phyloP scores from a whole-genome alignment of 139 green algal species.

The Ostreobium quekettii region DNA sequence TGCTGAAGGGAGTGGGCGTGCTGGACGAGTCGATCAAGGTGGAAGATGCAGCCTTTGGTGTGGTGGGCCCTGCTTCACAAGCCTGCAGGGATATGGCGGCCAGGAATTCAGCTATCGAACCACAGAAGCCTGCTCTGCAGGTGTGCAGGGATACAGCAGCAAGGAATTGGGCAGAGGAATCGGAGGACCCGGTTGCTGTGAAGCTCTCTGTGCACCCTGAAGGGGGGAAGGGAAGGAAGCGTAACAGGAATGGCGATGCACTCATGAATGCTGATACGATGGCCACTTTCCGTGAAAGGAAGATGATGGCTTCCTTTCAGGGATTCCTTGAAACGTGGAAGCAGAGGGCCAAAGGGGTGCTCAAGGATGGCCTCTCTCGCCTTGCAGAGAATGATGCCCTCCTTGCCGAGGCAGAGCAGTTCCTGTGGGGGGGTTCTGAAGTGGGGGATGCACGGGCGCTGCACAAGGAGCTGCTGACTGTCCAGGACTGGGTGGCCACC shows the following conservation, averaged over 20 bases:
- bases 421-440: conserved; percentile 9
- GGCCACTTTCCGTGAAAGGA: too few relatives aligned
- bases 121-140: too few relatives aligned
- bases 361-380: neutral
- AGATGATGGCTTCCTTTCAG: neutral
- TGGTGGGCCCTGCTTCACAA: too few relatives aligned
- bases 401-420: neutral
- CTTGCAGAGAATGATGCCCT: neutral
- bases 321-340: conserved; percentile 1
- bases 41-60: too few relatives aligned
- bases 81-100: too few relatives aligned
- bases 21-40: neutral
- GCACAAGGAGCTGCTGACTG: neutral
- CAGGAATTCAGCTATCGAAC: too few relatives aligned
- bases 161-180: neutral
- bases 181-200: neutral
- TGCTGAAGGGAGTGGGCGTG: neutral
- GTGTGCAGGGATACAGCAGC: too few relatives aligned
- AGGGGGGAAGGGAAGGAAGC: neutral
- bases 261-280: too few relatives aligned
- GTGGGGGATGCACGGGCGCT: neutral
- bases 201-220: neutral
- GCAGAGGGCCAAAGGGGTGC: neutral
- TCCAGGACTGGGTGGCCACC: conserved; percentile 5
- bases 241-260: neutral